Base-by-base conservation (phyloP, 2,329 filamentous ascomycete species). In the Ophiocordyceps camponoti-saundersi region DNA sequence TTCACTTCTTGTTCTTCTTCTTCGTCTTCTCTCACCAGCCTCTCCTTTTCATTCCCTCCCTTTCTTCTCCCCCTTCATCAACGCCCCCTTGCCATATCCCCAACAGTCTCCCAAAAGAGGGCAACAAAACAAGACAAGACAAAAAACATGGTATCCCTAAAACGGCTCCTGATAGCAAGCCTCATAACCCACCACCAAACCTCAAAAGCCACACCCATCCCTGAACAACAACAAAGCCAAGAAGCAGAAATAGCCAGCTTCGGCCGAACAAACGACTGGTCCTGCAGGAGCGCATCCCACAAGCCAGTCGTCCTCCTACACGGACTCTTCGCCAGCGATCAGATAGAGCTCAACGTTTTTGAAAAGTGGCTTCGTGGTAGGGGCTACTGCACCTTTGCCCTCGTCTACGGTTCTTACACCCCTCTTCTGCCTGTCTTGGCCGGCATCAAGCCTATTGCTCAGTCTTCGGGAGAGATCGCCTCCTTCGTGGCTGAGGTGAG, bases 241-340 rank as follows among this genome's bases (percentile, higher is more conserved):
- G 26, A 29, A 29, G 26, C 26, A 29, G 26, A 29, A 10, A 5
- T 29, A 5, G 43, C 43, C 16, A 10, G 6, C 29, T 22, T 39
- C 12, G 44, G 30, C 26, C 18, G 44, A 6, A 16, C 30, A 6
- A 53, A 54, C 21, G 50, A 54, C 44, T 53, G 50, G 29, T 48
- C 49, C 16, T 54, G 51, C 49, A 44, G 42, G 23, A 51, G 44
- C 44, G 2, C 4, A 10, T 26, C 23, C 23, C 8, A 26, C 5
- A 56, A 55, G 47, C 54, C 54, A 7, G 50, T 56, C 32, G 45
- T 56, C 23, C 48, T 55, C 15, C 44, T 56, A 3, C 54, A 56
- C 47, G 53, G 50, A n/a, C 52, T 55, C 16, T 52, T 51, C 13
- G 48, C 47, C 16, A 53, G 48, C 21, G 47, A 47, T 21, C 44